A percentile compares a stretch with the other conserved stretches of the same genome.
phyloP scores from a whole-genome alignment of 2,329 filamentous ascomycete genomes.

The Aspergillus transmontanensis region DNA sequence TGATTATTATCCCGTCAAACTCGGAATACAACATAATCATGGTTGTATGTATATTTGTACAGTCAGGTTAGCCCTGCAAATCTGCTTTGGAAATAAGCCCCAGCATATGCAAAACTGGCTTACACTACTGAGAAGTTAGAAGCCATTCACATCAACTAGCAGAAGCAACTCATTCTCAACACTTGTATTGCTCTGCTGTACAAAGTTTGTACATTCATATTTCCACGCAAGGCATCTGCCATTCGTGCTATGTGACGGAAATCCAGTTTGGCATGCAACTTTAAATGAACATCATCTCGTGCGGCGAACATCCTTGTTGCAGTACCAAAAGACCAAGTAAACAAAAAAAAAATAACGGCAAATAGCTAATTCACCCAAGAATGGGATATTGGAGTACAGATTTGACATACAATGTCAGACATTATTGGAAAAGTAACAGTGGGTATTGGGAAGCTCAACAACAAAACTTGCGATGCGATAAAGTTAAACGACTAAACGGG shows the following conservation, averaged over 20 bases:
- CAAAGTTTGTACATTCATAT: not conserved
- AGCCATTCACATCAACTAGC: not conserved
- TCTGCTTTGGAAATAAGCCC: not conserved
- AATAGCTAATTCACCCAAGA: not conserved
- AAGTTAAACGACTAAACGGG: not conserved
- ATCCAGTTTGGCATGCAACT: slow-evolving; percentile 9
- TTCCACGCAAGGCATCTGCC: not conserved
- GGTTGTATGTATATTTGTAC: not conserved
- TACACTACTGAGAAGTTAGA: not conserved
- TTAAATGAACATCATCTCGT: slow-evolving; percentile 4
- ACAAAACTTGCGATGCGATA: not conserved
- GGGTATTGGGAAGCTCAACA: not conserved
- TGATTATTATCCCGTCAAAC: not conserved
- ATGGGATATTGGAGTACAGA: not conserved
- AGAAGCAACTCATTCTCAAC: not conserved
- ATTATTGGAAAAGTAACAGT: not conserved
- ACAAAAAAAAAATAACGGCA: not conserved
- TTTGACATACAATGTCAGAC: not conserved
- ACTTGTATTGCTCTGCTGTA: not conserved
- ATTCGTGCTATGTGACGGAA: not conserved
- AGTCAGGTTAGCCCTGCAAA: not conserved
- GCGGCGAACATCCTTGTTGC: not conserved
- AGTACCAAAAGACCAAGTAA: not conserved
- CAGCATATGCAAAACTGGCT: not conserved
- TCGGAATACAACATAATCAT: not conserved